Evolutionary conservation across 2,329 filamentous ascomycete genomes (phyloP).

Genomic region (Reticulascus tulasneorum): DNA sequence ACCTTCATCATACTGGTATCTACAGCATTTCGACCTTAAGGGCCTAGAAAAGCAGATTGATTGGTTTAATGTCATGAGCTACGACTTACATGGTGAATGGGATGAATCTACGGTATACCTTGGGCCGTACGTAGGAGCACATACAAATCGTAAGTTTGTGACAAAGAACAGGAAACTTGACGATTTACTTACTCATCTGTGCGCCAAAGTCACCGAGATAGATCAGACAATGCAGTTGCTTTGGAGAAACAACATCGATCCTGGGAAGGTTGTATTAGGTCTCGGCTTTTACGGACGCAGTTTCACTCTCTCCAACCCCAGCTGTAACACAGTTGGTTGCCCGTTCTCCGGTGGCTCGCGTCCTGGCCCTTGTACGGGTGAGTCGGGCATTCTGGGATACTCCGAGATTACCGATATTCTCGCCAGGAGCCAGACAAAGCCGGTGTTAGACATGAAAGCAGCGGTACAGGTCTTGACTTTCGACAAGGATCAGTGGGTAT

Average conservation of each 20-base stretch:
- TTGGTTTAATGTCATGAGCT: conserved; percentile 33
- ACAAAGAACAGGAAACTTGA: no score
- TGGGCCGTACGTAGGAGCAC: conserved; percentile 1
- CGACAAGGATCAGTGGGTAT: conserved; percentile 23
- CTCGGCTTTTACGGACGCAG: conserved; percentile 37
- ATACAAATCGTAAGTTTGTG: no score
- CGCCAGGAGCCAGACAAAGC: conserved; percentile 3
- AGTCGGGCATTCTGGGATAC: conserved; percentile 16
- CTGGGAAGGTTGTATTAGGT: conserved; percentile 38
- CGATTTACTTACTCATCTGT: no score
- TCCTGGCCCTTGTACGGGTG: conserved; percentile 14
- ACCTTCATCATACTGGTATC: conserved; percentile 22
- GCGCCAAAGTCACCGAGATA: conserved; percentile 46
- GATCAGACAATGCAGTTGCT: conserved; percentile 36
- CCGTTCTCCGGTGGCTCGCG: conserved; percentile 6
- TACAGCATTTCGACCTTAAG: conserved; percentile 20
- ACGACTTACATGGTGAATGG: conserved; percentile 19
- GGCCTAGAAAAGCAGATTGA: conserved; percentile 23
- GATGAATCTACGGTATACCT: conserved; percentile 17
- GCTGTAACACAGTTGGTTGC: conserved; percentile 16
- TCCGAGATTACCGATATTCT: conserved; percentile 22
- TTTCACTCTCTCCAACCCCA: conserved; percentile 5
- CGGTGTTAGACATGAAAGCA: conserved; percentile 15
- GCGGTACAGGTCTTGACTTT: conserved; percentile 23
- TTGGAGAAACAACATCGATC: conserved; percentile 39